phyloP scores from a whole-genome alignment of 2,329 filamentous ascomycete genomes.

The Epichloe baconii region DNA sequence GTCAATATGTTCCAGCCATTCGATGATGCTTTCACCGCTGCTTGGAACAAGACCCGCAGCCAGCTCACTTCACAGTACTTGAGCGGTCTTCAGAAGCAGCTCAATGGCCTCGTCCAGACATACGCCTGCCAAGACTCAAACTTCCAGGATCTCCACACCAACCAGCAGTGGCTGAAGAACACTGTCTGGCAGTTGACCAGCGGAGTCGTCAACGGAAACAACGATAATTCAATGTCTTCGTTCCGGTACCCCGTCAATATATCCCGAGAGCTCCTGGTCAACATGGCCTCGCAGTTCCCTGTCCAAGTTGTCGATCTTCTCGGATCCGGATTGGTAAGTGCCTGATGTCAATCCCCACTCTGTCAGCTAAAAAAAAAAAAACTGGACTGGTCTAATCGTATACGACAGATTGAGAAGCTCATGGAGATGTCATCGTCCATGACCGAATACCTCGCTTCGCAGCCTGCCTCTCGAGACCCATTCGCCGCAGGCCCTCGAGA shows the following conservation, averaged over 20 bases:
- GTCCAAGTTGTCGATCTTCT: constrained; percentile 65
- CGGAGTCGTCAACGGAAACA: constrained; percentile 29
- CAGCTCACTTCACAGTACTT: constrained; percentile 46
- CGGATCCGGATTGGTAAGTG: constrained; percentile 56
- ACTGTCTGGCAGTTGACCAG: constrained; percentile 51
- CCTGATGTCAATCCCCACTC: background rate
- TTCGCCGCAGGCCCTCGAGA: constrained; percentile 59
- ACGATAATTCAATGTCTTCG: constrained; percentile 42
- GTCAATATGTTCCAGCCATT: constrained; percentile 53
- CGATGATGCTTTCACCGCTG: constrained; percentile 47
- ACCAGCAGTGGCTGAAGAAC: constrained; percentile 53
- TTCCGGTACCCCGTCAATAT: constrained; percentile 53
- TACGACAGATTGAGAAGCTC: constrained; percentile 57
- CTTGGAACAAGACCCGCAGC: constrained; percentile 53
- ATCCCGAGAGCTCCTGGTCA: constrained; percentile 46
- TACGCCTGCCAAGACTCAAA: constrained; percentile 41
- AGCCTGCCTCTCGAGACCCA: constrained; percentile 44
- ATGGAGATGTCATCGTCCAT: constrained; percentile 64
- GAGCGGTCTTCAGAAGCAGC: constrained; percentile 46
- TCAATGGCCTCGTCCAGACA: constrained; percentile 39
- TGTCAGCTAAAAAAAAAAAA: background rate
- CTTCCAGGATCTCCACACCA: constrained; percentile 40
- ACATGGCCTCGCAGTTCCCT: constrained; percentile 59
- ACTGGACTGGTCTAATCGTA: background rate
- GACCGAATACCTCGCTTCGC: constrained; percentile 57